A percentile compares a stretch with the other conserved stretches of the same genome.
These are phyloP conservation scores for Podospora sp. DNA, from an alignment of 495 filamentous ascomycete species.

Conservation along the genomic window DNA sequence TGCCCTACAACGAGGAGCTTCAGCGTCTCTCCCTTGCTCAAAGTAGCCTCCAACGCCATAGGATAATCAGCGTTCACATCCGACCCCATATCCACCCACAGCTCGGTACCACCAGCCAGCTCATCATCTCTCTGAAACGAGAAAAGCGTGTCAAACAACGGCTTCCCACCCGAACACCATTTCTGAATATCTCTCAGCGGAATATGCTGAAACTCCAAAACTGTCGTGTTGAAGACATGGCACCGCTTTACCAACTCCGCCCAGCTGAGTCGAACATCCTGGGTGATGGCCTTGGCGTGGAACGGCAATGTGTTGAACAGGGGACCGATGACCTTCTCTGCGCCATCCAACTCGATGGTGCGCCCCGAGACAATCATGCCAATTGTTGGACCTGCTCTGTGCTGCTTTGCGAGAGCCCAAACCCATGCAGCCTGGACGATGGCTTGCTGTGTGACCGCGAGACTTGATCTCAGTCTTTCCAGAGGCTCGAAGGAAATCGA, in stretches of 20 bases:
- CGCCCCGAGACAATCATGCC: slow-evolving; percentile 74
- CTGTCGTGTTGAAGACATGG: slow-evolving; percentile 63
- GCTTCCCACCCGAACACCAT: slow-evolving; percentile 60
- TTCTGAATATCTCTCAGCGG: slow-evolving; percentile 72
- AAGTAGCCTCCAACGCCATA: slow-evolving; percentile 70
- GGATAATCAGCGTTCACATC: slow-evolving; percentile 64
- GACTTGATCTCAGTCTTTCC: slow-evolving; percentile 50
- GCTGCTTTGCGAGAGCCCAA: slow-evolving; percentile 51
- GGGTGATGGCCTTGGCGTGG: slow-evolving; percentile 26
- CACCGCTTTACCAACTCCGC: slow-evolving; percentile 53
- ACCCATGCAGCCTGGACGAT: slow-evolving; percentile 73
- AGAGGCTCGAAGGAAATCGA: slow-evolving; percentile 38
- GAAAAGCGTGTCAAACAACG: slow-evolving; percentile 82
- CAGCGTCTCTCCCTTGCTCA: slow-evolving; percentile 48
- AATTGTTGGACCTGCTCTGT: slow-evolving; percentile 46
- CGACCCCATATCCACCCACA: slow-evolving; percentile 61
- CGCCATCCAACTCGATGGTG: slow-evolving; percentile 62
- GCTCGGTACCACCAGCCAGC: background rate
- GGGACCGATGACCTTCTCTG: slow-evolving; percentile 76
- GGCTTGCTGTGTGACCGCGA: slow-evolving; percentile 76
- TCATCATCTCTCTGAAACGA: slow-evolving; percentile 66
- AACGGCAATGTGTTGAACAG: slow-evolving; percentile 90
- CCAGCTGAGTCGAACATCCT: slow-evolving; percentile 49
- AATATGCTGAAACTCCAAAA: slow-evolving; percentile 69
- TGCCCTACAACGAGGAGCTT: slow-evolving; percentile 58